These are phyloP conservation scores for Brettanomyces bruxellensis DNA, from an alignment of 805 yeast species.

Conservation along the genomic window DNA sequence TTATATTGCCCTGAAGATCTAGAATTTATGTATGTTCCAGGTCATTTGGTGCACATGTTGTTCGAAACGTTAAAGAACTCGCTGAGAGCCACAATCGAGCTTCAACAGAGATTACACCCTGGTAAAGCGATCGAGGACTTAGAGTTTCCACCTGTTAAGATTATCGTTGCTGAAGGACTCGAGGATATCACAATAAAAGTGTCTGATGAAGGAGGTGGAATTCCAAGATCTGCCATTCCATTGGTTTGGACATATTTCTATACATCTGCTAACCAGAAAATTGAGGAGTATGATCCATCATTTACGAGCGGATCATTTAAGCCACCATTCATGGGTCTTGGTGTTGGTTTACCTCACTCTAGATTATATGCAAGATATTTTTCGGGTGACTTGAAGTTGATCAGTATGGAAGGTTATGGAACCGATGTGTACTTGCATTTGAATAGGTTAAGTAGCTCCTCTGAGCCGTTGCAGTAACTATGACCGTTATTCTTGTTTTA, in stretches of 20 bases:
- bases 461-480: constrained; percentile 53
- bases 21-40: constrained; percentile 86
- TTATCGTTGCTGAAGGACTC: constrained; percentile 79
- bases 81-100: constrained; percentile 81
- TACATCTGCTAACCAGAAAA: constrained; percentile 74
- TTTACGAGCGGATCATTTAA: constrained; percentile 25
- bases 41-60: constrained; percentile 84
- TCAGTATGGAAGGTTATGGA: constrained; percentile 91
- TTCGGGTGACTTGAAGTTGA: constrained; percentile 82
- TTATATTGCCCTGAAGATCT: constrained; percentile 69
- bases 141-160: constrained; percentile 74
- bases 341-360: constrained; percentile 84
- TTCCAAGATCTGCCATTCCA: constrained; percentile 75
- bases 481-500: too few relatives aligned
- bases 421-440: constrained; percentile 86
- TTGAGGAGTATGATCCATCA: constrained; percentile 24
- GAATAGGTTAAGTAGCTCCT: constrained; percentile 64
- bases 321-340: constrained; percentile 93
- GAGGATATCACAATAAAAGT: constrained; percentile 88
- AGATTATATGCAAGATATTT: constrained; percentile 81
- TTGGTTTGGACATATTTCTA: constrained; percentile 86
- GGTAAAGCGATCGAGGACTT: constrained; percentile 48
- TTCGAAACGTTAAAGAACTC: constrained; percentile 85
- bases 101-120: constrained; percentile 50
- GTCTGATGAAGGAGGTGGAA: constrained; percentile 92